Conservation (phyloP, 1,284 basidiomycete species). For the Sanghuangporus baumii region DNA sequence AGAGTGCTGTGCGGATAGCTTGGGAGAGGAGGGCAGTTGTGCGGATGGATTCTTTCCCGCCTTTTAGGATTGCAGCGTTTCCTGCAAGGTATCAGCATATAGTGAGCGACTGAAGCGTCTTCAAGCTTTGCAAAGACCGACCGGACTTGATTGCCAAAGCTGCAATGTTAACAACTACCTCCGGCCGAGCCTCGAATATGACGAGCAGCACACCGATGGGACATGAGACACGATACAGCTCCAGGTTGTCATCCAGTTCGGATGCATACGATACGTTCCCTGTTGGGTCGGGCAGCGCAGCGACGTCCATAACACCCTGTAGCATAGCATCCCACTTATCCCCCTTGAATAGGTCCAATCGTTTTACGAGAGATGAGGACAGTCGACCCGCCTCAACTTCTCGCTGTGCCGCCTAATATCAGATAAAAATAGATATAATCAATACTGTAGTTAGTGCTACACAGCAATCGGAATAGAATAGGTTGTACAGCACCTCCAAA, state of each 20-base stretch:
- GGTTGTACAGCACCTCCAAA: conserved; percentile 51
- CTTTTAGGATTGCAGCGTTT: conserved; percentile 93
- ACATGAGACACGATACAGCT: conserved; percentile 92
- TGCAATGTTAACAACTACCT: conserved; percentile 98
- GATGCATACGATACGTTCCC: conserved; percentile 86
- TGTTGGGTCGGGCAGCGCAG: conserved; percentile 79
- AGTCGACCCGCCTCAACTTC: conserved; percentile 83
- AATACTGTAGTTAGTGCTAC: background rate
- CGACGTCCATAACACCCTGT: conserved; percentile 86
- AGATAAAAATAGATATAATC: background rate
- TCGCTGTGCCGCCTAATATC: conserved; percentile 61
- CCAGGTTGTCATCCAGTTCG: conserved; percentile 79
- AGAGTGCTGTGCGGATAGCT: conserved; percentile 78
- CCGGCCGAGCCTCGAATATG: conserved; percentile 97
- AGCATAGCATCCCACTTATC: conserved; percentile 96
- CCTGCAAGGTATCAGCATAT: conserved; percentile 38
- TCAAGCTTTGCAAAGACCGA: conserved; percentile 28
- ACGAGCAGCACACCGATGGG: conserved; percentile 96
- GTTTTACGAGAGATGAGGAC: conserved; percentile 74
- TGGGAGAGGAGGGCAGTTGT: conserved; percentile 73
- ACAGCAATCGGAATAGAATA: background rate
- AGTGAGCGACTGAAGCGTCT: conserved; percentile 4
- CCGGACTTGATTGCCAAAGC: conserved; percentile 95
- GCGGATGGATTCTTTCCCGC: conserved; percentile 88
- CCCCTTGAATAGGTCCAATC: conserved; percentile 78